Evolutionary conservation across 2,329 filamentous ascomycete genomes (phyloP).

Genomic region (Hirsutella minnesotensis): DNA sequence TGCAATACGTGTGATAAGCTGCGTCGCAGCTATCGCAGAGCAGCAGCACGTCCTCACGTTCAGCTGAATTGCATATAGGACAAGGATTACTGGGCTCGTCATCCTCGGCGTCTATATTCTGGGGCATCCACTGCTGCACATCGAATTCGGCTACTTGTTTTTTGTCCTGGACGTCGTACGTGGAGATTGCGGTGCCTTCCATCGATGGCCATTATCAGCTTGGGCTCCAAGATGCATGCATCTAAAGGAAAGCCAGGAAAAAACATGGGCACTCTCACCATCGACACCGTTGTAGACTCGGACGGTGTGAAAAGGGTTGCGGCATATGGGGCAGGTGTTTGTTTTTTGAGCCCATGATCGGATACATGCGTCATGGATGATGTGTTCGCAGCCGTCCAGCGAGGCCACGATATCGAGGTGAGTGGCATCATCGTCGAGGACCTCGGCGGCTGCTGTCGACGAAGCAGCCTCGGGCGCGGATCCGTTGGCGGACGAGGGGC

Average conservation of each 20-base stretch:
- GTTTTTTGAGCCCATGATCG: conserved; percentile 92
- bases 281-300: conserved; percentile 69
- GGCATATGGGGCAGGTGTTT: conserved; percentile 96
- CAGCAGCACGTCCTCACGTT: conserved; percentile 74
- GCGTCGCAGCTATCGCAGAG: conserved; percentile 87
- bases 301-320: conserved; percentile 81
- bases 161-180: conserved; percentile 63
- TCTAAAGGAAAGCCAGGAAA: background rate
- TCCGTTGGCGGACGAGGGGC: conserved; percentile 17
- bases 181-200: conserved; percentile 44
- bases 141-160: conserved; percentile 87
- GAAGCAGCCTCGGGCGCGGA: conserved; percentile 8
- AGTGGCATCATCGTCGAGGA: conserved; percentile 15
- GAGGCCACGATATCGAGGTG: conserved; percentile 39
- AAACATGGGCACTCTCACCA: conserved; percentile 36
- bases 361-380: conserved; percentile 85
- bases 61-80: conserved; percentile 69
- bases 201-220: conserved; percentile 1
- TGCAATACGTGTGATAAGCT: conserved; percentile 83
- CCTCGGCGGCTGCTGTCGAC: conserved; percentile 5
- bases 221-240: background rate
- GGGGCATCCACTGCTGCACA: conserved; percentile 59
- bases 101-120: conserved; percentile 53
- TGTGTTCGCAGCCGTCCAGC: conserved; percentile 72
- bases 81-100: conserved; percentile 64